Base-by-base conservation (phyloP, 495 filamentous ascomycete genomes). In the Tuber magnatum region DNA sequence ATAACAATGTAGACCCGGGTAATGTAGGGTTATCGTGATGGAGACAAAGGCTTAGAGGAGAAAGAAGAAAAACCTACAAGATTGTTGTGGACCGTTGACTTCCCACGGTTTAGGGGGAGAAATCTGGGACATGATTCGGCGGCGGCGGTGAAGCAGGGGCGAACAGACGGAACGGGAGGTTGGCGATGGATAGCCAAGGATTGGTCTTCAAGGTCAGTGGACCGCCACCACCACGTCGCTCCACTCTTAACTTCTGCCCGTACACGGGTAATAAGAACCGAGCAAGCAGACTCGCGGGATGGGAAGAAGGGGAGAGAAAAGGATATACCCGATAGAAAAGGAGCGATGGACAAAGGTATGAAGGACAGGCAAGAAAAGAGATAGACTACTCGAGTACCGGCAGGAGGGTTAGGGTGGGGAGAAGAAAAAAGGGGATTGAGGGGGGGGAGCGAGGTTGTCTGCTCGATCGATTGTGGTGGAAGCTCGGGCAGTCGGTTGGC, bases 31-130 rank as follows among this genome's bases (percentile, higher is more conserved):
- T 39, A 44, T 35, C 38, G n/a, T 8, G 51, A 46, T 61, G 71
- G 70, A 56, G 28, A 69, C 35, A 71, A 40, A 20, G 38, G 46
- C 61, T 32, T 24, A 80, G 69, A 76, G 71, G 76, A 80, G 70
- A 73, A 51, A 41, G 81, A 51, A 81, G 83, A 70, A 83, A 90
- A 86, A 84, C 79, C 83, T 83, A 86, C 87, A 84, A 80, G 88
- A 85, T 75, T 87, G 83, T 72, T 85, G 83, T 69, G 89, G 88
- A 83, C 92, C 91, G 74, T 89, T 88, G 83, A 90, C 89, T 85
- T 98, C 94, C 94, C 94, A 98, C 32, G 94, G 94, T 85, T 98
- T 98, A 48, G 94, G 94, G 80, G 94, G 94, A 85, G 94, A 94
- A 78, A 89, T 88, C 86, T 86, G 75, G 73, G 81, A 83, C 75